These are phyloP conservation scores for Paulownia fortunei DNA, from an alignment of 257 asterid species.

Conservation along the genomic window DNA sequence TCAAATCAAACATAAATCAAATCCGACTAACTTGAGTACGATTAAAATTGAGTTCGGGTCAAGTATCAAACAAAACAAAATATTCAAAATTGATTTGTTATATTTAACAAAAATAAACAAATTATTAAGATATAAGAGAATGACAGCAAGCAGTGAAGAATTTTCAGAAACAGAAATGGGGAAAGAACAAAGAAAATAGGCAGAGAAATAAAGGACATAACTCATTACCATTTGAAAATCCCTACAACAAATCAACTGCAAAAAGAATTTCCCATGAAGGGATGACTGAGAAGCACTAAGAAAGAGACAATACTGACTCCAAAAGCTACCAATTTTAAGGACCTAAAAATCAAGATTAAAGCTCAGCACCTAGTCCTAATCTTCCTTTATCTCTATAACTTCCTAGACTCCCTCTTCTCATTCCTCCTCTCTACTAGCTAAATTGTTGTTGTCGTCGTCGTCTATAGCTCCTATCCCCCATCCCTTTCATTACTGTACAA, in stretches of 20 bases:
- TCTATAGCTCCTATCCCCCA: slow-evolving; percentile 29
- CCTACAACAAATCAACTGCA: slow-evolving; percentile 43
- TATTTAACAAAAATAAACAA: no score
- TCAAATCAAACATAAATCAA: no score
- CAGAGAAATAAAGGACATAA: not conserved
- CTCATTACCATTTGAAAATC: slow-evolving; percentile 16
- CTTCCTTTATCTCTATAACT: slow-evolving; percentile 33
- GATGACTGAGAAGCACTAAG: slow-evolving; percentile 17
- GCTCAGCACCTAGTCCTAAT: slow-evolving; percentile 42
- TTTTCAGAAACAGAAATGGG: not conserved
- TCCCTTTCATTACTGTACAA: slow-evolving; percentile 51
- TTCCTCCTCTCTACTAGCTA: slow-evolving; percentile 35
- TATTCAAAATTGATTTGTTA: no score
- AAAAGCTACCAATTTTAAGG: slow-evolving; percentile 16
- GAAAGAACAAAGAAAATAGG: not conserved
- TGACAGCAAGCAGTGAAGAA: not conserved
- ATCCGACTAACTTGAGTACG: no score
- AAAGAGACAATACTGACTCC: slow-evolving; percentile 19
- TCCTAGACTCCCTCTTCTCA: slow-evolving; percentile 33
- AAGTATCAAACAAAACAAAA: no score
- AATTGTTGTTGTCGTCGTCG: slow-evolving; percentile 26
- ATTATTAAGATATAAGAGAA: no score
- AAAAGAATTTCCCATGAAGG: slow-evolving; percentile 36
- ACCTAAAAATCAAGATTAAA: slow-evolving; percentile 14
- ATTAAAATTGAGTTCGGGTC: no score